A percentile compares a stretch with the other conserved stretches of the same genome.
phyloP scores from a whole-genome alignment of 1,139 yeast genomes.

The Blastobotrys proliferans region DNA sequence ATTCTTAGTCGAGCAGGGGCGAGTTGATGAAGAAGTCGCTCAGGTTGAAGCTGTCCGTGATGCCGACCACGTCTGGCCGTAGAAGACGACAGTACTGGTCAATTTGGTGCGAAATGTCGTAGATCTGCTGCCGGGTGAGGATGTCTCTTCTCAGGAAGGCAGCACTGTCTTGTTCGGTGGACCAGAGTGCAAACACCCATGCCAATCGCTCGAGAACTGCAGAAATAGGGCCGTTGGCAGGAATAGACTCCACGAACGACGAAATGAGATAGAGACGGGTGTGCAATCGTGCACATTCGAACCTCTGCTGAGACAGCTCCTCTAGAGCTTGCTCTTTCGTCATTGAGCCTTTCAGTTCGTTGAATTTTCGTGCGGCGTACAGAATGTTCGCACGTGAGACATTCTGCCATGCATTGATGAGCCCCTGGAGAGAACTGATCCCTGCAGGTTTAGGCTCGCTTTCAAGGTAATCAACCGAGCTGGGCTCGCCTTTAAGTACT shows the following conservation, averaged over 20 bases:
- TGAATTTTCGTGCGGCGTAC: conserved; percentile 31
- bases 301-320: conserved; percentile 40
- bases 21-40: conserved; percentile 83
- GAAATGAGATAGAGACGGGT: conserved; percentile 37
- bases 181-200: conserved; percentile 59
- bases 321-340: conserved; percentile 38
- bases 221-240: conserved; percentile 32
- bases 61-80: conserved; percentile 68
- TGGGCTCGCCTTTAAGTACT: conserved; percentile 23
- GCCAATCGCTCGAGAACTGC: conserved; percentile 50
- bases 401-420: conserved; percentile 40
- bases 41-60: conserved; percentile 86
- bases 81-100: conserved; percentile 35
- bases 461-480: too few relatives aligned
- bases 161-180: conserved; percentile 72
- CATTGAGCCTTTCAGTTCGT: conserved; percentile 24
- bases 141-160: conserved; percentile 46
- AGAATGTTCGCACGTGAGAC: conserved; percentile 35
- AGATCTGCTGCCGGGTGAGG: neutral
- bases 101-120: conserved; percentile 23
- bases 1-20: too few relatives aligned
- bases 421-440: conserved; percentile 31
- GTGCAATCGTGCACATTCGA: conserved; percentile 41
- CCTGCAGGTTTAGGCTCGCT: too few relatives aligned
- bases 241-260: conserved; percentile 35